Base-by-base conservation (phyloP, 2,329 filamentous ascomycete species). In the Aspergillus calidoustus region DNA sequence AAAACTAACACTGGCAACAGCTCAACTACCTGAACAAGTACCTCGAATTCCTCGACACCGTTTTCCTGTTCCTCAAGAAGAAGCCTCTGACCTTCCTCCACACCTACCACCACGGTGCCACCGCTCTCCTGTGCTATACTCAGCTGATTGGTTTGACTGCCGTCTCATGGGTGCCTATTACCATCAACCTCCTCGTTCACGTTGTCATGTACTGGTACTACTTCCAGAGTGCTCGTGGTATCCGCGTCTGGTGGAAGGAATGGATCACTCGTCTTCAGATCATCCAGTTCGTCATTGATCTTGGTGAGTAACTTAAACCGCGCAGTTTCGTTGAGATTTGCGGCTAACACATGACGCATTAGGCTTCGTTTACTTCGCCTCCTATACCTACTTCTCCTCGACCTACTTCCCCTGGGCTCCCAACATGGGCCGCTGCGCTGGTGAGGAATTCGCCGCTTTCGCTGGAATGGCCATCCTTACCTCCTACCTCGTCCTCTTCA, bases 191-290 rank as follows among this genome's bases (percentile, higher is more conserved):
- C 75, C 88, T 87, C 66, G 94, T 98, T 59, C 94, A 98, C 82
- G 94, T 98, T 62, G 91, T 97, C 77, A 98, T 98, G 94, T 98
- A 98, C 89, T 97, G 93, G 93, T 98, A 98, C 89, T 98, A 98
- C 87, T 98, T 98, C 89, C 94, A 98, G 86, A 94, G 92, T 75
- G 93, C 94, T 59, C 93, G 94, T 71, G 95, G 95, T 70, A 88
- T 98, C 79, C 90, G 89, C 74, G 95, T 97, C 81, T 97, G 93
- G 93, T 98, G 94, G 94, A 98, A 98, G 90, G 92, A 97, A 83
- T 98, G 94, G 90, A 96, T 98, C 77, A 98, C 94, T 71, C 91
- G 93, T 76, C 90, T 97, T 75, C 94, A 98, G 82, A 98, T 98
- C 80, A 88, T 91, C 73, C 94, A 98, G 79, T 98, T 98, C 82